Base-by-base conservation (phyloP, 345 rosid species). In the Salix koriyanagi region DNA sequence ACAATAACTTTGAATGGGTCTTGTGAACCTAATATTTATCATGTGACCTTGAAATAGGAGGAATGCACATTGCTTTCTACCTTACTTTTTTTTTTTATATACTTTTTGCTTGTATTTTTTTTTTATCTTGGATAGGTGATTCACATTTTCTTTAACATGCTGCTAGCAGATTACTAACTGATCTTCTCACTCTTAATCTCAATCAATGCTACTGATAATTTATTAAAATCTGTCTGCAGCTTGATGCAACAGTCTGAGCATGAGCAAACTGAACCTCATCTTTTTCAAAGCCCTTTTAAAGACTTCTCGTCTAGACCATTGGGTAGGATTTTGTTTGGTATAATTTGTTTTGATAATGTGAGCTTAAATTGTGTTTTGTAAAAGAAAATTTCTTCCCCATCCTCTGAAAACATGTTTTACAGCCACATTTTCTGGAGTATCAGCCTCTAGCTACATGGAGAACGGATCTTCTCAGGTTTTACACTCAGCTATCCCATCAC, bases 191-290 rank as follows among this genome's bases (percentile, higher is more conserved):
- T 32, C 54, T 74, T 70, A 3, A 42, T 56, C 66, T 73, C 16
- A 26, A 16, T 64, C 18, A 34, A 36, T 65, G 21, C n/a, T 76
- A 37, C 13, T 25, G 67, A 34, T 50, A 23, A 23, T 58, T 65
- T 16, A 42, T 39, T 9, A 14, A 44, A 69, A 11, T 16, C 15
- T 25, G 65, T 75, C 83, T 82, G 60, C 89, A 91, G 97, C 77
- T 85, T 81, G 83, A 54, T 74, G 60, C 75, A 79, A 65, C 89
- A 86, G 80, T 46, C 75, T 67, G 91, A 84, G 76, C 88, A 79
- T 86, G 85, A 82, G 72, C 90, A 83, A 72, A 87, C 79, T 78
- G 92, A 89, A 70, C 73, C 80, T 25, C 81, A 37, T 76, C 73
- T 84, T 64, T 83, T 82, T 69, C 84, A 75, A 78, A 79, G 85